Percentiles rank a stretch among this genome's conserved stretches.
These are phyloP conservation scores for Candida broadrunensis DNA, from an alignment of 805 yeast species.

Conservation along the genomic window DNA sequence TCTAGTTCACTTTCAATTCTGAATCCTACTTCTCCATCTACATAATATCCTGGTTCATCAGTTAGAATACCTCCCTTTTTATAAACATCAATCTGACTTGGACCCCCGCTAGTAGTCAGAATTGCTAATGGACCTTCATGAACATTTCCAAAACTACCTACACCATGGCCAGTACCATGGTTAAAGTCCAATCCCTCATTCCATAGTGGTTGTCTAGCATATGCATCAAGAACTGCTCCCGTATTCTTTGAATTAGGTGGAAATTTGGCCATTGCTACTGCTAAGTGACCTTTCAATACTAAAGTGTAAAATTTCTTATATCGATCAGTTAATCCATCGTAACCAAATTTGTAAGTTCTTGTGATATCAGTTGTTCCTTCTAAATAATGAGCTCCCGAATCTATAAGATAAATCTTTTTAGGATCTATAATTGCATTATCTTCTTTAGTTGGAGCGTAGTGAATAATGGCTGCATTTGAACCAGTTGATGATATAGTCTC, in stretches of 20 bases:
- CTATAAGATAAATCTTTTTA: conserved; percentile 68
- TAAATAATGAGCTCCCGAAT: conserved; percentile 86
- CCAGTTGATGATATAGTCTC: conserved; percentile 78
- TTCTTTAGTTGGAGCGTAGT: conserved; percentile 66
- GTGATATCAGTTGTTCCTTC: conserved; percentile 98
- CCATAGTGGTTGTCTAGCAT: conserved; percentile 85
- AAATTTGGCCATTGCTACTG: conserved; percentile 75
- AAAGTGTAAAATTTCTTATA: conserved; percentile 75
- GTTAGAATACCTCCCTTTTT: conserved; percentile 69
- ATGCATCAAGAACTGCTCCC: conserved; percentile 72
- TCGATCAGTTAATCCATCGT: conserved; percentile 37
- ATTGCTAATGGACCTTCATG: conserved; percentile 95
- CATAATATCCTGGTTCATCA: conserved; percentile 94
- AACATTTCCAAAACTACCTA: conserved; percentile 87
- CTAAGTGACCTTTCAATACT: conserved; percentile 89
- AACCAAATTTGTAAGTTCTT: conserved; percentile 70
- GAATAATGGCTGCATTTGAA: conserved; percentile 71
- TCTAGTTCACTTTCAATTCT: conserved; percentile 84
- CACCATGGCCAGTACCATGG: conserved; percentile 98
- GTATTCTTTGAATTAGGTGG: conserved; percentile 64
- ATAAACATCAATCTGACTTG: conserved; percentile 43
- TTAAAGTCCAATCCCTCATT: conserved; percentile 78
- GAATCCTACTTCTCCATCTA: conserved; percentile 86
- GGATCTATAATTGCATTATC: conserved; percentile 62
- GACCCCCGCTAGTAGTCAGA: conserved; percentile 51